Percentiles rank a stretch among this genome's conserved stretches.
Evolutionary conservation across 768 basidiomycete genomes (phyloP).

Genomic region (Mycena polygramma): DNA sequence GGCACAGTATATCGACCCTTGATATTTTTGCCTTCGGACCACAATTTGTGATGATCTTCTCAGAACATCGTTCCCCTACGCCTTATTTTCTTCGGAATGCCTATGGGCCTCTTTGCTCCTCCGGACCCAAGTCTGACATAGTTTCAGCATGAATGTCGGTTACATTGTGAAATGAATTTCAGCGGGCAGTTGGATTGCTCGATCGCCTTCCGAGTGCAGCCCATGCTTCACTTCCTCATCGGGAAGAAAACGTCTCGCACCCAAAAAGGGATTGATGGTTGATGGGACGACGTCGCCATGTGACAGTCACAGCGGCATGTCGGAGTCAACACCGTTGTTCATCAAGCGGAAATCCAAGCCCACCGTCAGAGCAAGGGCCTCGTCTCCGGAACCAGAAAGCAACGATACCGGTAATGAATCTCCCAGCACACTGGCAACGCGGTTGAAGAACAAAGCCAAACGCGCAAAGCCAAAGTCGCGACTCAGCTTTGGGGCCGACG

Average conservation of each 20-base stretch:
- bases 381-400: slow-evolving; percentile 53
- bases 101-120: too few relatives aligned
- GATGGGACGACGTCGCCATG: background rate
- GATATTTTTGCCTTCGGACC: slow-evolving; percentile 13
- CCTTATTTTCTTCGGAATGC: background rate
- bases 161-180: too few relatives aligned
- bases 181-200: too few relatives aligned
- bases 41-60: too few relatives aligned
- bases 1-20: slow-evolving; percentile 13
- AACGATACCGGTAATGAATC: slow-evolving; percentile 59
- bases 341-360: slow-evolving; percentile 66
- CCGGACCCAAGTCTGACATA: too few relatives aligned
- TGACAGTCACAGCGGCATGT: slow-evolving; percentile 43
- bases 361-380: slow-evolving; percentile 54
- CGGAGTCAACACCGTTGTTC: slow-evolving; percentile 60
- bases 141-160: too few relatives aligned
- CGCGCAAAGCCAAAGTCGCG: slow-evolving; percentile 74
- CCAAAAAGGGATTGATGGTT: background rate
- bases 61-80: too few relatives aligned
- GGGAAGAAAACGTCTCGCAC: background rate
- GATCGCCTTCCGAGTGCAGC: too few relatives aligned
- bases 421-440: slow-evolving; percentile 71
- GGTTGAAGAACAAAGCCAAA: slow-evolving; percentile 80
- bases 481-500: slow-evolving; percentile 82
- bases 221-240: background rate